Evolutionary conservation across 2,329 filamentous ascomycete genomes (phyloP).

Genomic region (Ceratocystis eucalypticola): DNA sequence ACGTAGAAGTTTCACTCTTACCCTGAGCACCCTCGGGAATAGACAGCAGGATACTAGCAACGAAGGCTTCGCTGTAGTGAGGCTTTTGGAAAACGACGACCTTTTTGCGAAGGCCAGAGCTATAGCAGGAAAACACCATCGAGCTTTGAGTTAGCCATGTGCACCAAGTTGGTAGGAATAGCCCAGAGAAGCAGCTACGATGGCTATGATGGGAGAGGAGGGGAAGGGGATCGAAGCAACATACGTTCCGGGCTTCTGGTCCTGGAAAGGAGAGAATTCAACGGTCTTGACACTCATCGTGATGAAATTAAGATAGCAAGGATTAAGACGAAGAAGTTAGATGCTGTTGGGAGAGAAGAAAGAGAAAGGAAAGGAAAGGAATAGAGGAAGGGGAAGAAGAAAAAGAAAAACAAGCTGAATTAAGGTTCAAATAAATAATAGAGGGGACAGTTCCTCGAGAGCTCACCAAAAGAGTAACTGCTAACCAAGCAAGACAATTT

Average conservation of each 20-base stretch:
- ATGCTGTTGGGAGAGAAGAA: not conserved
- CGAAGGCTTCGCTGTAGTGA: conserved; percentile 92
- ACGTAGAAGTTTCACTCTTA: conserved; percentile 25
- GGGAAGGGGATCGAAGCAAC: conserved; percentile 31
- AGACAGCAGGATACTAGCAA: conserved; percentile 84
- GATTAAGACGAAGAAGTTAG: not conserved
- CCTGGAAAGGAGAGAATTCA: conserved; percentile 69
- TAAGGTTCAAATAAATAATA: not conserved
- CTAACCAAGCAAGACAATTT: not conserved
- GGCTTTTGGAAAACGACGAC: conserved; percentile 93
- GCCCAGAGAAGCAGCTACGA: not conserved
- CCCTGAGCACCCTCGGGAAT: conserved; percentile 88
- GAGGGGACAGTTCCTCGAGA: not conserved
- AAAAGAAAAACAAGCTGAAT: conserved; percentile 6
- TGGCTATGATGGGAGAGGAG: not conserved
- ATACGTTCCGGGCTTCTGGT: conserved; percentile 99
- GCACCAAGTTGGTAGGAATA: not conserved
- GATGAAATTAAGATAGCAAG: conserved; percentile 14
- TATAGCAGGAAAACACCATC: conserved; percentile 28
- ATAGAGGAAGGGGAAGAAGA: not conserved
- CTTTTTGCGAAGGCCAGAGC: conserved; percentile 97
- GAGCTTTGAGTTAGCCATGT: not conserved
- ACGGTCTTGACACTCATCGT: conserved; percentile 65
- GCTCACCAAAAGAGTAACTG: not conserved
- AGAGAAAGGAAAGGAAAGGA: conserved; percentile 1